A percentile compares a stretch with the other conserved stretches of the same genome.
These are phyloP conservation scores for Phytophthora quininea DNA, from an alignment of 352 stramenopile species.

Conservation along the genomic window DNA sequence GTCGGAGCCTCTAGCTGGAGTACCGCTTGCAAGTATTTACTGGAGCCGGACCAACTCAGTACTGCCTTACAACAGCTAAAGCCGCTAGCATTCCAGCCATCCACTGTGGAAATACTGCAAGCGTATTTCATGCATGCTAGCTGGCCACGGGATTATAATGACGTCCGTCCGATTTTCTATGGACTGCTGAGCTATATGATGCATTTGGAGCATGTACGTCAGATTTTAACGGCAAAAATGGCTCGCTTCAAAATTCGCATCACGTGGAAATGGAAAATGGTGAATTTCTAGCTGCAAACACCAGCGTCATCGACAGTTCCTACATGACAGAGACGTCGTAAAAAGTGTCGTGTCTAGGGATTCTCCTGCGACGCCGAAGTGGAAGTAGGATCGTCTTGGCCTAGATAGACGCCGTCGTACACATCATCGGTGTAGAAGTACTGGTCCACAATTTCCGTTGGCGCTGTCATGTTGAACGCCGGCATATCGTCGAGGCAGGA, in stretches of 20 bases:
- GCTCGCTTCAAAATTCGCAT: conserved; percentile 18
- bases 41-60: conserved; percentile 35
- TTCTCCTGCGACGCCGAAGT: too few species aligned
- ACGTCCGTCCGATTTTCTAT: conserved; percentile 36
- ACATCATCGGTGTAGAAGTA: too few species aligned
- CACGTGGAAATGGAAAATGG: neutral
- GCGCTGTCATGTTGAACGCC: too few species aligned
- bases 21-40: conserved; percentile 47
- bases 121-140: conserved; percentile 44
- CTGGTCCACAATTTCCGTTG: too few species aligned
- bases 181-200: conserved; percentile 46
- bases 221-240: conserved; percentile 32
- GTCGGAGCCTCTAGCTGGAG: conserved; percentile 67
- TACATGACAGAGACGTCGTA: neutral
- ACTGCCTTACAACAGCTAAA: conserved; percentile 17
- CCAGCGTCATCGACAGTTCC: conserved; percentile 22
- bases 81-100: conserved; percentile 4
- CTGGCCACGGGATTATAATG: conserved; percentile 37
- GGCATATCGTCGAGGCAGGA: too few species aligned
- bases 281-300: conserved; percentile 17
- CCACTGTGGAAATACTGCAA: conserved; percentile 28
- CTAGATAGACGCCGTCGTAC: too few species aligned
- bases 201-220: conserved; percentile 41
- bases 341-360: too few species aligned
- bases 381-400: too few species aligned